phyloP scores from a whole-genome alignment of 73 alveolate species.

The Diophrys sp. region DNA sequence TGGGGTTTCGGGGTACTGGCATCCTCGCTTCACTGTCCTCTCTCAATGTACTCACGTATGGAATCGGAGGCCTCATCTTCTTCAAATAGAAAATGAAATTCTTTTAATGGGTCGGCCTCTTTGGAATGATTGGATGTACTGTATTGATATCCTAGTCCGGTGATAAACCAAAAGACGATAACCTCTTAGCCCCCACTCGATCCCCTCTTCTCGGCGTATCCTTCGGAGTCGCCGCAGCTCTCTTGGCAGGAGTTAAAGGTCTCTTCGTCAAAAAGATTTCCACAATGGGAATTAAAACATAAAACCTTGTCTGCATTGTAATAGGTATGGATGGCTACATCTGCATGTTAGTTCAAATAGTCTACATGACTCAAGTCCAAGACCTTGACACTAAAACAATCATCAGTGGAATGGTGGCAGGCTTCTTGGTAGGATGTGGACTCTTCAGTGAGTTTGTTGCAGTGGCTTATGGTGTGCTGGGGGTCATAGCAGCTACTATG shows the following conservation, averaged over 20 bases:
- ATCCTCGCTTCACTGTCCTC: neutral
- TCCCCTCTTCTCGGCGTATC: neutral
- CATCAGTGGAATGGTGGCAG: neutral
- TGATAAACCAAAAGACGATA: neutral
- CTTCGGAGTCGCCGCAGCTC: neutral
- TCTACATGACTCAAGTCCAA: neutral
- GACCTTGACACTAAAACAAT: neutral
- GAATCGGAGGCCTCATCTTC: neutral
- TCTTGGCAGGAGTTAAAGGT: neutral
- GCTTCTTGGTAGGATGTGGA: neutral
- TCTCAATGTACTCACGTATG: neutral
- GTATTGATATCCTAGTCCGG: neutral
- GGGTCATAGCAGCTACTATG: neutral
- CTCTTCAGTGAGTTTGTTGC: neutral
- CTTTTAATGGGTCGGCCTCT: neutral
- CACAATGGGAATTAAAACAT: neutral
- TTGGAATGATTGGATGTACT: neutral
- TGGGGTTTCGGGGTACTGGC: too few species aligned
- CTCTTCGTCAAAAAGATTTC: neutral
- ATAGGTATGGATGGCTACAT: neutral
- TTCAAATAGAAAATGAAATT: neutral
- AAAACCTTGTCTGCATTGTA: conserved; percentile 1
- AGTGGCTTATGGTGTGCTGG: neutral
- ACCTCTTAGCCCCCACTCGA: neutral
- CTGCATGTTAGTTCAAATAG: neutral